Conservation (phyloP, 345 rosid genomes). For the Microthlaspi erraticum region DNA sequence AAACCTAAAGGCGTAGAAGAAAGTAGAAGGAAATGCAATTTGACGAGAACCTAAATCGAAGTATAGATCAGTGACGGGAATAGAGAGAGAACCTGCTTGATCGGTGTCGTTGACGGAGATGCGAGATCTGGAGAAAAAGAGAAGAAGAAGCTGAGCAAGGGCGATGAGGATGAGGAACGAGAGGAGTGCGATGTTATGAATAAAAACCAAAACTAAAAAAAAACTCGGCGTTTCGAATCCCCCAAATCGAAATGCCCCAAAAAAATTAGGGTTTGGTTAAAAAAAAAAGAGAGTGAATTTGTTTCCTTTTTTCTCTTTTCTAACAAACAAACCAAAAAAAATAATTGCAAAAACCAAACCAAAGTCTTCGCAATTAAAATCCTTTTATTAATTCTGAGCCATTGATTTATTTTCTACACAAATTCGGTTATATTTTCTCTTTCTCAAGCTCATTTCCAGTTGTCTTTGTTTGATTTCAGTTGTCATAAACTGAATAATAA, state of each 20-base stretch:
- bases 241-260: constrained; percentile 31
- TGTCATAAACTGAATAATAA: constrained; percentile 32
- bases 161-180: constrained; percentile 43
- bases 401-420: constrained; percentile 12
- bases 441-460: constrained; percentile 19
- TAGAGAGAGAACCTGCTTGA: constrained; percentile 35
- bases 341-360: constrained; percentile 37
- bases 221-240: constrained; percentile 43
- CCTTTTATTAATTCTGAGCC: not conserved
- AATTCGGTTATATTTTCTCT: not conserved
- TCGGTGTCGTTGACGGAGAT: constrained; percentile 30
- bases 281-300: not conserved
- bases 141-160: constrained; percentile 18
- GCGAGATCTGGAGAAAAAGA: constrained; percentile 40
- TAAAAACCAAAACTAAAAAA: not conserved
- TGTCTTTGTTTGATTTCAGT: constrained; percentile 24
- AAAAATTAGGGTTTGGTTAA: constrained; percentile 42
- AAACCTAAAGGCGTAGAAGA: constrained; percentile 18
- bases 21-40: constrained; percentile 25
- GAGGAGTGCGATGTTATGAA: constrained; percentile 40
- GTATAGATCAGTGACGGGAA: constrained; percentile 35
- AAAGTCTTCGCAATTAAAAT: constrained; percentile 12
- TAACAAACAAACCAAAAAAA: constrained; percentile 12
- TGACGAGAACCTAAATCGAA: constrained; percentile 18
- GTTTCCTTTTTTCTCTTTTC: not conserved